Percentiles rank a stretch among this genome's conserved stretches.
phyloP scores from a whole-genome alignment of 768 basidiomycete species.

The Leccinum disarticulatum region DNA sequence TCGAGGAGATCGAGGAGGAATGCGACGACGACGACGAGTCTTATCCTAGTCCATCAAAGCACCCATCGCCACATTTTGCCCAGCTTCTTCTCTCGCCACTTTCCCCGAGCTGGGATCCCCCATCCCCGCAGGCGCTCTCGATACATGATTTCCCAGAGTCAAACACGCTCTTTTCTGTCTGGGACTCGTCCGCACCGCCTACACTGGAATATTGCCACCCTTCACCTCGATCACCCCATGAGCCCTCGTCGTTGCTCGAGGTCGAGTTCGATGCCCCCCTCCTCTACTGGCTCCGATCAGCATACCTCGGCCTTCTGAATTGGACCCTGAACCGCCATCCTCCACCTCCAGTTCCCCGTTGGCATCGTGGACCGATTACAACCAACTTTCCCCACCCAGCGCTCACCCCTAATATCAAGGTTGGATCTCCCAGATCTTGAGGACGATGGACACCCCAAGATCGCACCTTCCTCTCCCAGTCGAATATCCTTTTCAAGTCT shows the following conservation, averaged over 20 bases:
- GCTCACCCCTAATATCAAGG: conserved; percentile 33
- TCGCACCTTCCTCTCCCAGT: conserved; percentile 29
- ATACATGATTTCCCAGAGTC: conserved; percentile 19
- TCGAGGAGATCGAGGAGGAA: conserved; percentile 17
- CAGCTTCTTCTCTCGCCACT: conserved; percentile 34
- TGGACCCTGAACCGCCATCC: conserved; percentile 17
- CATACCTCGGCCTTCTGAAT: conserved; percentile 22
- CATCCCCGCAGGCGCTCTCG: conserved; percentile 11
- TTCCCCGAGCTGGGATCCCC: conserved; percentile 35
- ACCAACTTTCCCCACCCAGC: conserved; percentile 22
- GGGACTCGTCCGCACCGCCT: conserved; percentile 10
- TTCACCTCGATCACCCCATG: conserved; percentile 15
- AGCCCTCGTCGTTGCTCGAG: conserved; percentile 26
- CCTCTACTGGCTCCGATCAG: conserved; percentile 23
- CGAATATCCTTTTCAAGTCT: conserved; percentile 29
- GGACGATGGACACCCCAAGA: conserved; percentile 21
- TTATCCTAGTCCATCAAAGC: conserved; percentile 8
- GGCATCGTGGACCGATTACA: conserved; percentile 25
- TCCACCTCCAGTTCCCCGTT: conserved; percentile 14
- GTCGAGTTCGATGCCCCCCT: conserved; percentile 20
- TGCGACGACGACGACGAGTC: conserved; percentile 22
- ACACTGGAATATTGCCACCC: conserved; percentile 14
- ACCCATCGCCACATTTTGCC: conserved; percentile 17
- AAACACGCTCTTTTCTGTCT: conserved; percentile 22
- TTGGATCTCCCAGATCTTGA: conserved; percentile 34